Percentiles rank a stretch among this genome's conserved stretches.
Evolutionary conservation across 331 rosid species (phyloP).

Genomic region (Rosa hybrid): DNA sequence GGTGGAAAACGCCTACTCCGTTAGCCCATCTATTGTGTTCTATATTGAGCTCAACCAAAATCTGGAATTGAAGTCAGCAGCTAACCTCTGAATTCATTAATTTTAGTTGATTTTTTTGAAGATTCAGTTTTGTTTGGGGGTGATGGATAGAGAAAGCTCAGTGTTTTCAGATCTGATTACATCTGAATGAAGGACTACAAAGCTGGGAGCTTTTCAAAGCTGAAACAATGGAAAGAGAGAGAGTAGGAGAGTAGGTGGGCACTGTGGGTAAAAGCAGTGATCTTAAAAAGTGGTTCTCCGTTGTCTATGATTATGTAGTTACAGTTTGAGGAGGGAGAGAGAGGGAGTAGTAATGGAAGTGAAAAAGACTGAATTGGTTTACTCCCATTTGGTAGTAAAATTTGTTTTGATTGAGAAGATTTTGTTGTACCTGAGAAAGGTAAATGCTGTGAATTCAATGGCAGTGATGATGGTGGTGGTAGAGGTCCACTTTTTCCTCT

Average conservation of each 20-base stretch:
- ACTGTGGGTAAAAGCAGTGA: constrained; percentile 10
- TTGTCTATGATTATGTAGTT: background rate
- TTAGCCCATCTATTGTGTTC: too few species aligned
- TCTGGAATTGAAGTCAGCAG: too few species aligned
- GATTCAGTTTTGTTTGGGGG: constrained; percentile 23
- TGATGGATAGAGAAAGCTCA: constrained; percentile 16
- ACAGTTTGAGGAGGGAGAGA: background rate
- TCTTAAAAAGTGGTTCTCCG: background rate
- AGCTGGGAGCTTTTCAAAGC: constrained; percentile 4
- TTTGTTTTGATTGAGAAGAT: too few species aligned
- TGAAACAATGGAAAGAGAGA: background rate
- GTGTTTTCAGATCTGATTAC: constrained; percentile 18
- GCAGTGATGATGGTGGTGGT: too few species aligned
- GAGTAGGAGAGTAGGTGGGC: background rate
- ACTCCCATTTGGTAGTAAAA: too few species aligned
- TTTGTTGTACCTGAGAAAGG: too few species aligned
- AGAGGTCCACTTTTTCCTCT: too few species aligned
- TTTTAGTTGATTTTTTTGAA: constrained; percentile 7
- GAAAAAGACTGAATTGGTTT: background rate
- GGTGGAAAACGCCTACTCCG: too few species aligned
- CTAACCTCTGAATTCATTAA: too few species aligned
- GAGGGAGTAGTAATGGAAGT: background rate
- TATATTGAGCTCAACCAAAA: too few species aligned
- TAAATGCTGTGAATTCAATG: too few species aligned
- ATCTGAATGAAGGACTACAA: background rate